These are phyloP conservation scores for Salix arbutifolia DNA, from an alignment of 345 rosid species.

Conservation along the genomic window DNA sequence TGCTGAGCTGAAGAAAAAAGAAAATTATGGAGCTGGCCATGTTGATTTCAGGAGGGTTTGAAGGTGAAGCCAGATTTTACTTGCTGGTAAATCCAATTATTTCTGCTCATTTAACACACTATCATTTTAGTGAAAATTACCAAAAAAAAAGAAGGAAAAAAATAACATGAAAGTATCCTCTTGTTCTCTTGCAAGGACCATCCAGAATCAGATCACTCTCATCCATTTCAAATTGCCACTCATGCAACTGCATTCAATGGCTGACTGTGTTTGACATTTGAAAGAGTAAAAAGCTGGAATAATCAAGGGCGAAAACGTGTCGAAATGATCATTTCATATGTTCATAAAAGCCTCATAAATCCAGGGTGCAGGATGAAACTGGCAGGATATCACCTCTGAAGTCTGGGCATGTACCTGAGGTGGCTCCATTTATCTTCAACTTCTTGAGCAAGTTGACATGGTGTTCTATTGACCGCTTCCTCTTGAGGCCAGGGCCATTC, in stretches of 20 bases:
- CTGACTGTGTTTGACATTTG: constrained; percentile 1
- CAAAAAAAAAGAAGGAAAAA: not conserved
- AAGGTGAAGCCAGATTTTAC: constrained; percentile 40
- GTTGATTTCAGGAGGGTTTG: constrained; percentile 23
- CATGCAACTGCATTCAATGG: constrained; percentile 33
- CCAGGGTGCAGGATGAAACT: not conserved
- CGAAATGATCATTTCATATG: not conserved
- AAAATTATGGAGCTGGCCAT: constrained; percentile 14
- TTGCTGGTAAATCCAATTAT: constrained; percentile 49
- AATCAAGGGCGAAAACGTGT: not conserved
- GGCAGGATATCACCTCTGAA: not conserved
- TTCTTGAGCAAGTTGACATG: constrained; percentile 37
- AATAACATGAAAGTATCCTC: constrained; percentile 20
- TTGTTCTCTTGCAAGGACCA: constrained; percentile 44
- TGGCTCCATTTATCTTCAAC: constrained; percentile 38
- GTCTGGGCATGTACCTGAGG: constrained; percentile 20
- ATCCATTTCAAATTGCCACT: constrained; percentile 35
- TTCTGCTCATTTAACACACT: not conserved
- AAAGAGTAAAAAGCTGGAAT: constrained; percentile 5
- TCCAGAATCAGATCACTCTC: constrained; percentile 42
- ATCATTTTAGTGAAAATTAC: not conserved
- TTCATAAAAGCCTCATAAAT: not conserved
- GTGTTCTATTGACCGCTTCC: constrained; percentile 44
- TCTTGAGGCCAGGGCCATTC: constrained; percentile 37
- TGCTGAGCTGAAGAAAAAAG: constrained; percentile 34